Base-by-base conservation (phyloP, 208 protist species). In the Phytomonas sp. region DNA sequence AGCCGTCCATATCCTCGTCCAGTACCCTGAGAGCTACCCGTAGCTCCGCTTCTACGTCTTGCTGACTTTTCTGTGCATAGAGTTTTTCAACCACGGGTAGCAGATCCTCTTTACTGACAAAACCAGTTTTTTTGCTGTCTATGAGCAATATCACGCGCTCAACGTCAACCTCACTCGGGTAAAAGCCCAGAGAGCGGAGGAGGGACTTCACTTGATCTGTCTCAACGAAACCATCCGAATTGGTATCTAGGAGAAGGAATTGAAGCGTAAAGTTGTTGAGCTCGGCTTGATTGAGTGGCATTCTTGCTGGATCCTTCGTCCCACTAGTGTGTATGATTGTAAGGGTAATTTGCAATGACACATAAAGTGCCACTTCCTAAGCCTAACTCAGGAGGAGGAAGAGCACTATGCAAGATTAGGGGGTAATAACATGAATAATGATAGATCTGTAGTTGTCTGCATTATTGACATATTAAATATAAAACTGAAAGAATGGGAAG, bases 251-350 rank as follows among this genome's bases (percentile, higher is more conserved):
- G 32, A 95, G 77, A n/a, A 92, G 77, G 59, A 95, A 99, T 13
- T 99, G 99, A 79, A 99, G 98, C 79, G 99, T 94, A 79, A 99
- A 99, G 81, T 99, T 96, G 33, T 94, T 88, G 31, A 98, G 94
- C 84, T 99, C 96, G 65, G 98, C 96, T 77, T 99, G 94, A n/a
- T 95, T 95, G 26, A 99, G 78, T 0, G 84, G 60, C 82, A 83
- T 83, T 23, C 61, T 62, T 72, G 6, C 62, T 40, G 31, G 62
- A 26, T 61, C 7, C 66, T 8, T 46, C 60, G 33, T 37, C 20
- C 46, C 56, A 20, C 5, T 28, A 64, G 11, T 67, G 46, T 60
- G 31, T 63, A 33, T 32, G n/a, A 51, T 20, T 29, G 72, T 66
- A 60, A 67, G 31, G n/a, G 28, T 29, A 32, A 29, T 33, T 32